Base-by-base conservation (phyloP, 2,329 filamentous ascomycete genomes). In the Davidsoniella eucalypti region DNA sequence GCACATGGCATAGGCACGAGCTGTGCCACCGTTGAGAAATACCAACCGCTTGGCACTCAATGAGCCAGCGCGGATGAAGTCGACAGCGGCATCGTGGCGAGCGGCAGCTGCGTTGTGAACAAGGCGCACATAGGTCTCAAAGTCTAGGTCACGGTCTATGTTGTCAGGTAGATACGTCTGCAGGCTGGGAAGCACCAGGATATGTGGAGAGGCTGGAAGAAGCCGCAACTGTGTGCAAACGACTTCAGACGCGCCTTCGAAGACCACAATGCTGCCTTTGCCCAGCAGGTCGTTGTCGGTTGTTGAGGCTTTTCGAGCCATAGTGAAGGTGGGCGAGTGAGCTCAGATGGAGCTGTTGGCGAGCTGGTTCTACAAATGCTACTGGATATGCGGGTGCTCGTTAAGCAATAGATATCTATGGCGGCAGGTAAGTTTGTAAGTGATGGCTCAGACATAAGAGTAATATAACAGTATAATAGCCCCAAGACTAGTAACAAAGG, bases 211-310 rank as follows among this genome's bases (percentile, higher is more conserved):
- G 3, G 67, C 68, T 7, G 78, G 78, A 9, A 82, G 68, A 2
- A 81, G 67, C 44, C 70, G 70, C 38, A 81, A 63, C 56, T 82
- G 78, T 3, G 74, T 78, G 21, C 72, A 69, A 26, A 81, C 66
- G 26, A 67, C 63, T 43, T 78, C 70, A 21, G 62, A 57, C 29
- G 73, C 67, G 5, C 78, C 78, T 58, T 81, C 78, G 51, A 82
- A 70, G 54, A 76, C 75, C 48, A 82, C 67, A 49, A 81, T 61
- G 58, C 68, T 73, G 44, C 76, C 75, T 51, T 65, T 54, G 41
- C 39, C 44, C n/a, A 53, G 51, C 33, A 50, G 44, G 26, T 53
- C 47, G 10, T 44, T 18, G 26, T 51, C 49, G 2, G 47, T 36
- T 26, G 33, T 21, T 33, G 47, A 50, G 44, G 47, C 47, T 41